phyloP scores from a whole-genome alignment of 176 grass and related monocot species.

The Raddia guianensis region DNA sequence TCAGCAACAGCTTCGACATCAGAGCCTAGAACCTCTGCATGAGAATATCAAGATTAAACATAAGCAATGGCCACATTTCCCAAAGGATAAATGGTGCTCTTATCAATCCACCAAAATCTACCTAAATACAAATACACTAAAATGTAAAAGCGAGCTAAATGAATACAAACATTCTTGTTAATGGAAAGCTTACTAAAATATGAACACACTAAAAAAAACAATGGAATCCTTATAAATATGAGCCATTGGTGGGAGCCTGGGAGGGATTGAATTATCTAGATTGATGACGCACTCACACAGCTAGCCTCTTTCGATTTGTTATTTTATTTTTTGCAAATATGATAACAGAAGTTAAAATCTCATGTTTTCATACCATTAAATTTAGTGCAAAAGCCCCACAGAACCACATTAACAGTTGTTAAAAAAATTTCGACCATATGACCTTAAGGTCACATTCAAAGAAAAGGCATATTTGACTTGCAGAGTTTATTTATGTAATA shows the following conservation, averaged over 20 bases:
- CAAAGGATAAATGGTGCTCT: background rate
- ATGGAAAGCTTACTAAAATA: no score
- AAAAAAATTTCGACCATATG: background rate
- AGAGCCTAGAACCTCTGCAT: slow-evolving; percentile 72
- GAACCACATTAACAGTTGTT: background rate
- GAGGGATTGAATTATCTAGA: no score
- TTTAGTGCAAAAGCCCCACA: background rate
- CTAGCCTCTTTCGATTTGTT: no score
- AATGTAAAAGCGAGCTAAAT: no score
- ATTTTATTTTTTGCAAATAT: background rate
- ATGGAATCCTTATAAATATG: no score
- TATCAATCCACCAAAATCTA: no score
- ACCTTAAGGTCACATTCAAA: slow-evolving; percentile 19
- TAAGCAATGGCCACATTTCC: background rate
- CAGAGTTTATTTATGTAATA: background rate
- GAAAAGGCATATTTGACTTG: background rate
- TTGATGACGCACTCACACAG: no score
- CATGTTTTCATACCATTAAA: background rate
- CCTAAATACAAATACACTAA: no score
- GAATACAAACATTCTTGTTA: no score
- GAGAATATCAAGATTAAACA: slow-evolving; percentile 29
- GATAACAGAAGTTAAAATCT: background rate
- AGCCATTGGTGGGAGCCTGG: no score
- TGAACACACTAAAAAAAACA: no score
- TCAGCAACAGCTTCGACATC: slow-evolving; percentile 76